A percentile compares a stretch with the other conserved stretches of the same genome.
phyloP scores from a whole-genome alignment of 768 basidiomycete species.

The Mycena amicta region DNA sequence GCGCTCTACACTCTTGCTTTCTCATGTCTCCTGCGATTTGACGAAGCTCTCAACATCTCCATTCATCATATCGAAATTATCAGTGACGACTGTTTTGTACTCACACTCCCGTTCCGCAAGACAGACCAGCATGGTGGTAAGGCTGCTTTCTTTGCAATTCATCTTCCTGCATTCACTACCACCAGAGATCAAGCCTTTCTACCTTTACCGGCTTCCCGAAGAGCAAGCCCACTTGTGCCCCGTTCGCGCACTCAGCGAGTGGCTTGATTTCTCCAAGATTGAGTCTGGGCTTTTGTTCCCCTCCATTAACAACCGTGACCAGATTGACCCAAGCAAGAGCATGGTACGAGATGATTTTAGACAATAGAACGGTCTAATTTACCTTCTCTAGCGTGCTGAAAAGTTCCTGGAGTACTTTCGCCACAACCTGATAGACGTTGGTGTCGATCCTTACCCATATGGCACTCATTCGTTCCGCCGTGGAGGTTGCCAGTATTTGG shows the following conservation, averaged over 20 bases:
- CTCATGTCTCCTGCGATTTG: constrained; percentile 35
- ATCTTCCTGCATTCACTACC: neutral
- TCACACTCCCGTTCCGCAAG: constrained; percentile 31
- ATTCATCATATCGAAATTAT: constrained; percentile 26
- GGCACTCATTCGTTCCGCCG: constrained; percentile 45
- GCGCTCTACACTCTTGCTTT: constrained; percentile 37
- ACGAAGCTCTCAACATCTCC: constrained; percentile 39
- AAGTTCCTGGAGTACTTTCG: constrained; percentile 41
- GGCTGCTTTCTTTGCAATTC: neutral
- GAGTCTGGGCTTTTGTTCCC: constrained; percentile 36
- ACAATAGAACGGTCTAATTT: neutral
- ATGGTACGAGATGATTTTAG: constrained; percentile 34
- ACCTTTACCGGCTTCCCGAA: constrained; percentile 25
- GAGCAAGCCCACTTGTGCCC: constrained; percentile 36
- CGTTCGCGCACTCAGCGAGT: constrained; percentile 34
- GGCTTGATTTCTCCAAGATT: constrained; percentile 28
- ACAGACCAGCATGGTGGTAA: constrained; percentile 33
- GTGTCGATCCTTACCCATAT: constrained; percentile 38
- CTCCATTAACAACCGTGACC: constrained; percentile 31
- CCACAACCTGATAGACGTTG: constrained; percentile 43
- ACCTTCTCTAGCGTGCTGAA: constrained; percentile 32
- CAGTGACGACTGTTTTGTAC: constrained; percentile 11
- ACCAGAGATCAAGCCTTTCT: constrained; percentile 35
- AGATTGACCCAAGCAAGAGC: constrained; percentile 23
- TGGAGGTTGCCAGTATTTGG: constrained; percentile 45